Percentiles rank a stretch among this genome's conserved stretches.
Evolutionary conservation across 371 early-diverging fungal genomes (phyloP).

Genomic region (Apophysomyces elegans): DNA sequence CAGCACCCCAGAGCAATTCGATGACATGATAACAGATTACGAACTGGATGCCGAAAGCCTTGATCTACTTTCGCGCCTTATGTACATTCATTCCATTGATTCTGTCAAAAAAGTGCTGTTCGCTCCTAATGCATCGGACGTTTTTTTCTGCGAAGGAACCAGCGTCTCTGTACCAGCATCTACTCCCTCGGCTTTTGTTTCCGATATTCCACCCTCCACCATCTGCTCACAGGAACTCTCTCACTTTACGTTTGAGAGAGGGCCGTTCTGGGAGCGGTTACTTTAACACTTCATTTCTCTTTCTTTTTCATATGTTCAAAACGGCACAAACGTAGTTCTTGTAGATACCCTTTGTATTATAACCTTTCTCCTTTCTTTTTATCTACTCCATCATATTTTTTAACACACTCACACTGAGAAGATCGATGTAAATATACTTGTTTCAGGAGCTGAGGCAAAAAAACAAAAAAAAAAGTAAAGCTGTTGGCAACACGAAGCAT

Average conservation of each 20-base stretch:
- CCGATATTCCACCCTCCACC: slow-evolving; percentile 32
- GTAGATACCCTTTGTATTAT: slow-evolving; percentile 6
- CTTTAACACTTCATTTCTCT: slow-evolving; percentile 20
- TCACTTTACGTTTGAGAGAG: slow-evolving; percentile 39
- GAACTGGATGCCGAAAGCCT: slow-evolving; percentile 30
- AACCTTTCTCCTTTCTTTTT: not conserved
- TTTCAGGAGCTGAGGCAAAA: not conserved
- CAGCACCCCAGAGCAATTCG: slow-evolving; percentile 33
- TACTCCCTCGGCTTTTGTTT: slow-evolving; percentile 19
- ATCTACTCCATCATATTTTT: not conserved
- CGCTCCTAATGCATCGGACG: slow-evolving; percentile 37
- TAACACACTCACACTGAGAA: not conserved
- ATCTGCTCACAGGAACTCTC: slow-evolving; percentile 41
- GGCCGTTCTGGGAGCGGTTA: slow-evolving; percentile 39
- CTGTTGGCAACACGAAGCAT: not conserved
- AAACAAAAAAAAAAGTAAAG: not conserved
- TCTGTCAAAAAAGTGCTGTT: slow-evolving; percentile 23
- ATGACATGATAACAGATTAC: slow-evolving; percentile 20
- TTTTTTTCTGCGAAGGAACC: slow-evolving; percentile 39
- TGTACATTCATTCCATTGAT: slow-evolving; percentile 30
- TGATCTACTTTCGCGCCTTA: slow-evolving; percentile 27
- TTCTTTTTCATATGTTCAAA: slow-evolving; percentile 11
- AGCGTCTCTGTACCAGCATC: not conserved
- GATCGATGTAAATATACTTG: slow-evolving; percentile 2
- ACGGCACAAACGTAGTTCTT: slow-evolving; percentile 1